Base-by-base conservation (phyloP, 306 rosid species). In the Sindora glabra region DNA sequence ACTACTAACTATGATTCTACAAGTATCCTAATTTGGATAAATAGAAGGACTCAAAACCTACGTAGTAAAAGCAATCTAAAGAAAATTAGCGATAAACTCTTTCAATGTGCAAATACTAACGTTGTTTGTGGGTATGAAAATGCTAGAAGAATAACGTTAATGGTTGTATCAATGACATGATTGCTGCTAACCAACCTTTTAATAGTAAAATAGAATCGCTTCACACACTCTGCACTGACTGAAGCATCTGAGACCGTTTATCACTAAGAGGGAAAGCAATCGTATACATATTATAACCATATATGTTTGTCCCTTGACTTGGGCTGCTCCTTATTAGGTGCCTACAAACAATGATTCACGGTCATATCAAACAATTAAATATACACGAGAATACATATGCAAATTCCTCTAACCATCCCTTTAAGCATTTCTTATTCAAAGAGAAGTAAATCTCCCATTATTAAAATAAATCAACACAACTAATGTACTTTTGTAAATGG, bases 391-490 rank as follows among this genome's bases (percentile, higher is more conserved):
- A 41, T 30, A 19, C 17, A 45, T 41, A 25, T 38, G 30, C 58
- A 21, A 67, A 46, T 60, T 30, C 44, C 60, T 59, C 32, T 0
- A 64, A 54, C 40, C 71, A 58, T 45, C 60, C 25, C 52, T 26
- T 58, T 68, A 50, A 70, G 70, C 44, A 57, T 22, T 44, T 29
- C 59, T 67, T 58, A 59, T 74, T 67, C 40, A 62, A 41, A 27
- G 58, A 58, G 27, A 23, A 34, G 47, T 41, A 13, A 70, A 67
- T n/a, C 5, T 19, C 6, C n/a, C 14, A 27, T 16, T 4, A 41
- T 6, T 29, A 26, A 27, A 32, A 47, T 47, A 59, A 24, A 56
- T 29, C 46, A 56, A 40, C 64, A 67, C 42, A 55, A 51, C n/a
- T 36, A 17, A 45, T 3, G 10, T 53, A 38, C 59, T 45, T 12